Base-by-base conservation (phyloP, 2,329 filamentous ascomycete genomes). In the Verticillium longisporum region DNA sequence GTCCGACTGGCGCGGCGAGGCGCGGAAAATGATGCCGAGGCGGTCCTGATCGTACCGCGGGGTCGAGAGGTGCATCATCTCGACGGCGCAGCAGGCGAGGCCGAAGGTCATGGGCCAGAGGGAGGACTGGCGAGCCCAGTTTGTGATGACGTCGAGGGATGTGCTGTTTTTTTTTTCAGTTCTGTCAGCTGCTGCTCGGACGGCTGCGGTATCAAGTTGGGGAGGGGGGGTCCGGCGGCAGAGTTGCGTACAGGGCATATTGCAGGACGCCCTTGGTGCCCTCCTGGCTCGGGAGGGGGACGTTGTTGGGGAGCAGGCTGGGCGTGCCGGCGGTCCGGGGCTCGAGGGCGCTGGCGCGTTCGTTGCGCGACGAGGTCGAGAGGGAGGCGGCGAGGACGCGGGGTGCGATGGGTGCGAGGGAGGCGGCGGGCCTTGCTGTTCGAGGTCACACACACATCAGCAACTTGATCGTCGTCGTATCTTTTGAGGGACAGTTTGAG, bases 61-160 rank as follows among this genome's bases (percentile, higher is more conserved):
- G 63, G 90, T 92, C 36, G 91, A 95, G 21, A 92, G 82, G 74
- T 93, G 90, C 91, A 96, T 96, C 91, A 96, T 96, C 74, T 96
- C 91, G 72, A 96, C 79, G 75, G 89, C 91, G 76, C 91, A 96
- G 83, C 91, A 96, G 70, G 91, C 91, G 57, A 95, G 88, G 58
- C 88, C 91, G 73, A 96, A 96, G 57, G 89, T 92, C 83, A 96
- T 88, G 67, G 91, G 91, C 91, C 91, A 96, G 59, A 95, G 81
- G 15, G 91, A 96, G 60, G 88, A 86, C 77, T 95, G 90, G 58
- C 91, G 87, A 41, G 86, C 88, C 91, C 91, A 96, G 79, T 93
- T 94, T 75, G 89, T 79, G 65, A 95, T 83, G 70, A 88, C 83
- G 73, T 96, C 91, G 71, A 92, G 83, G 5, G 89, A 89, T 60